Conservation (phyloP, 495 filamentous ascomycete genomes). For the Xylaria grammica region DNA sequence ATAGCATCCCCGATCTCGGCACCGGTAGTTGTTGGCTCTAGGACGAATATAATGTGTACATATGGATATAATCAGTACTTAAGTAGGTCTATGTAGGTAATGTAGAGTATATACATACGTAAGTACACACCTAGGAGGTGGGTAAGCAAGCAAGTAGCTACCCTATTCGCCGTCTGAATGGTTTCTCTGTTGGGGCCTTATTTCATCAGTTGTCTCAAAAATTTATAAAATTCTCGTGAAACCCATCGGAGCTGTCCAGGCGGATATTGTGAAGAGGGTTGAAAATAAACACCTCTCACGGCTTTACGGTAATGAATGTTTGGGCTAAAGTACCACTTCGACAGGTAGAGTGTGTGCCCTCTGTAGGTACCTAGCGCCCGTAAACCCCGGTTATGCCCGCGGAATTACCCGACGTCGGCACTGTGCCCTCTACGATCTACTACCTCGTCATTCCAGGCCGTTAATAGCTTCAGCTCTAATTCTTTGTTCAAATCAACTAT, state of each 20-base stretch:
- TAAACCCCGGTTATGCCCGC: slow-evolving; percentile 12
- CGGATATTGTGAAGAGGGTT: not conserved
- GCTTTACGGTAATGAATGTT: not conserved
- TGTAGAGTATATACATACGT: too few relatives aligned
- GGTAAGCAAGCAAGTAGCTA: too few relatives aligned
- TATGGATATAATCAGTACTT: too few relatives aligned
- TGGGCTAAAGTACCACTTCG: too few relatives aligned
- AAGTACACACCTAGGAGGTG: too few relatives aligned
- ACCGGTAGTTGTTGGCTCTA: slow-evolving; percentile 7
- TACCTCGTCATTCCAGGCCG: slow-evolving; percentile 43
- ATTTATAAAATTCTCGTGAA: too few relatives aligned
- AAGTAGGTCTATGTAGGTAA: too few relatives aligned
- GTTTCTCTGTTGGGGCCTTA: too few relatives aligned
- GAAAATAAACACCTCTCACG: not conserved
- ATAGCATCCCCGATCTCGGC: slow-evolving; percentile 19
- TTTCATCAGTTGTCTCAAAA: too few relatives aligned
- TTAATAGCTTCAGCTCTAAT: slow-evolving; percentile 42
- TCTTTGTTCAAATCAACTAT: slow-evolving; percentile 51
- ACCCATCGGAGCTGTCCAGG: not conserved
- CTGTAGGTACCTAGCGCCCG: not conserved
- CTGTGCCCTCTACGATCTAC: slow-evolving; percentile 43
- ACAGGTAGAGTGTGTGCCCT: too few relatives aligned
- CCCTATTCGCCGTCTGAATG: too few relatives aligned
- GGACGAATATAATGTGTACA: too few relatives aligned
- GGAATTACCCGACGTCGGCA: slow-evolving; percentile 9